These are phyloP conservation scores for Ophiocordyceps camponoti-rufipedis DNA, from an alignment of 2,329 filamentous ascomycete genomes.

Conservation along the genomic window DNA sequence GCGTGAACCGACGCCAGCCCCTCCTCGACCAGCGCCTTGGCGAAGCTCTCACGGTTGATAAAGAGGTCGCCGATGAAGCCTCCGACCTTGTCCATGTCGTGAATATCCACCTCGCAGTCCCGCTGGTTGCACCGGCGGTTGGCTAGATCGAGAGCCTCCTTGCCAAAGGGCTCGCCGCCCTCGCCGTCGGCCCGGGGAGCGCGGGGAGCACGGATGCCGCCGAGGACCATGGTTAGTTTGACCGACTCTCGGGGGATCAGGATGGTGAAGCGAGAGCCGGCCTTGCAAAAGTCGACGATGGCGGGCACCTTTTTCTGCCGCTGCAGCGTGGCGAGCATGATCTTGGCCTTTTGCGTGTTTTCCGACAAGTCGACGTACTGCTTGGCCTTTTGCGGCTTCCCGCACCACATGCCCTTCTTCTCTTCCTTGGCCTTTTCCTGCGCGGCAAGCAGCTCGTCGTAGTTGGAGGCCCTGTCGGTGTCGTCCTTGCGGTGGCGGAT, in stretches of 20 bases:
- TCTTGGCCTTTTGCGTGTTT: constrained; percentile 84
- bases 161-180: constrained; percentile 82
- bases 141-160: constrained; percentile 85
- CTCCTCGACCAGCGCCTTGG: constrained; percentile 84
- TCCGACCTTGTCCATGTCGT: constrained; percentile 89
- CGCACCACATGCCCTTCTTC: constrained; percentile 87
- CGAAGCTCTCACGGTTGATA: constrained; percentile 88
- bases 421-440: constrained; percentile 72
- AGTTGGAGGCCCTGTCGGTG: constrained; percentile 81
- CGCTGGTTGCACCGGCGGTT: constrained; percentile 79
- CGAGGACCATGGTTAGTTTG: constrained; percentile 88
- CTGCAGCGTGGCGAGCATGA: constrained; percentile 72
- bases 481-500: constrained; percentile 92
- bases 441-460: constrained; percentile 69
- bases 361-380: constrained; percentile 83
- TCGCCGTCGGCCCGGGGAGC: constrained; percentile 59
- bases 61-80: constrained; percentile 94
- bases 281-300: constrained; percentile 93
- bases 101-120: constrained; percentile 88
- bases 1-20: constrained; percentile 81
- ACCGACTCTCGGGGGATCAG: constrained; percentile 82
- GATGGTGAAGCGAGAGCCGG: constrained; percentile 85
- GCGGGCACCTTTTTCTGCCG: constrained; percentile 85
- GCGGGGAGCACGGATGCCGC: constrained; percentile 76
- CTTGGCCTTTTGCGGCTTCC: constrained; percentile 69